phyloP scores from a whole-genome alignment of 2,329 filamentous ascomycete genomes.

The Berkeleyomyces basicola region DNA sequence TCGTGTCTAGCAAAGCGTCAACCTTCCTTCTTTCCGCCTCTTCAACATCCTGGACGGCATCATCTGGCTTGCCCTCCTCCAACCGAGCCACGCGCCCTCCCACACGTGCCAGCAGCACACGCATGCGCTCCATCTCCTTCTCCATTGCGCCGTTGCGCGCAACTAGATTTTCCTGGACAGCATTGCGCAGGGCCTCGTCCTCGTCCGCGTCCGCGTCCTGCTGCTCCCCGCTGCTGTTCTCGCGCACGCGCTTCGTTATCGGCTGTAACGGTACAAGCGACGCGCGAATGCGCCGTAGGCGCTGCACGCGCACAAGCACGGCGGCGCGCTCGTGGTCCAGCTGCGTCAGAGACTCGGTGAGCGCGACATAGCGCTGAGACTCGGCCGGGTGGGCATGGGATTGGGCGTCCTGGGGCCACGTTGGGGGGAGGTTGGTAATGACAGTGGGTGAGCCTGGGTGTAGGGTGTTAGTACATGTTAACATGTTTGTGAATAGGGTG shows the following conservation, averaged over 20 bases:
- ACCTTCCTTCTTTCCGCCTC: constrained; percentile 6
- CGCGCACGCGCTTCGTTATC: neutral
- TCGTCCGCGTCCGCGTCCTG: neutral
- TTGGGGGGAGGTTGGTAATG: neutral
- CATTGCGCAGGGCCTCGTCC: constrained; percentile 19
- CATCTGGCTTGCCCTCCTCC: constrained; percentile 12
- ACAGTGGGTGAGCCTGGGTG: neutral
- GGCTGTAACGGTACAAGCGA: constrained; percentile 33
- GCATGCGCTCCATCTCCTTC: constrained; percentile 48
- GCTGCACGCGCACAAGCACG: constrained; percentile 26
- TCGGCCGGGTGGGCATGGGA: neutral
- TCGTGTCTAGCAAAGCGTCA: constrained; percentile 5
- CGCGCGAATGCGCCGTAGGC: constrained; percentile 31
- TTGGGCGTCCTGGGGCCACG: neutral
- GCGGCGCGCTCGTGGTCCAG: constrained; percentile 26
- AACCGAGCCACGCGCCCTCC: constrained; percentile 33
- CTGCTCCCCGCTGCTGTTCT: constrained; percentile 12
- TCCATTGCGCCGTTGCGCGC: constrained; percentile 49
- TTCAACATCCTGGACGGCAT: neutral
- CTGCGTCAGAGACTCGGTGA: constrained; percentile 27
- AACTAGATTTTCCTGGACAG: constrained; percentile 49
- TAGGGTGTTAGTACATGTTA: neutral
- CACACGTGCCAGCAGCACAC: constrained; percentile 43
- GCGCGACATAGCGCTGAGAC: constrained; percentile 13
- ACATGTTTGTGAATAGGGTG: neutral